Conservation (phyloP, 176 grass and related monocot species). For the Ampelocalamus luodianensis region DNA sequence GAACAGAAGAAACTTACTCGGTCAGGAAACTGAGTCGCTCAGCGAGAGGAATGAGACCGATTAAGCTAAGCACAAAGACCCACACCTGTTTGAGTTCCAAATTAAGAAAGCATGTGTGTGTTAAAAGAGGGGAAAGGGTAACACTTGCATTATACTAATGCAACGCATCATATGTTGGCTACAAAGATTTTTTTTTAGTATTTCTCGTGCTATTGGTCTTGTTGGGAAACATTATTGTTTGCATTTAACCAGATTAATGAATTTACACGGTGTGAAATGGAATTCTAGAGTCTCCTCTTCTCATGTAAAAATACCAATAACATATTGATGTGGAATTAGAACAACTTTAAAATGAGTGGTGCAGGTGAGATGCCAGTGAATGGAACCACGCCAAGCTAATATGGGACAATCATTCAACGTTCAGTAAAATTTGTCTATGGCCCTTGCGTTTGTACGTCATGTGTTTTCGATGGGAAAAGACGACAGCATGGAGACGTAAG, state of each 20-base stretch:
- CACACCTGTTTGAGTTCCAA: constrained; percentile 58
- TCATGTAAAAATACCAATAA: background rate
- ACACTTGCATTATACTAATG: background rate
- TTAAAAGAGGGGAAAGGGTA: constrained; percentile 4
- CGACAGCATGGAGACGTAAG: background rate
- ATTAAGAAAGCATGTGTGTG: background rate
- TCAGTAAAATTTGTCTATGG: background rate
- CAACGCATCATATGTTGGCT: background rate
- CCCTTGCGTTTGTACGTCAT: background rate
- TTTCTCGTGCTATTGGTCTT: background rate
- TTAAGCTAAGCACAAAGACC: constrained; percentile 84
- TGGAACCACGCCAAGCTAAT: background rate
- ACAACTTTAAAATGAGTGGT: background rate
- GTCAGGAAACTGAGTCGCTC: constrained; percentile 96
- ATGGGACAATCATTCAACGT: background rate
- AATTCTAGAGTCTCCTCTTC: background rate
- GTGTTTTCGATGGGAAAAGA: background rate
- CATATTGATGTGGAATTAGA: background rate
- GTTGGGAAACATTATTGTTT: background rate
- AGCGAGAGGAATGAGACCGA: constrained; percentile 83
- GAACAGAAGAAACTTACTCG: constrained; percentile 56
- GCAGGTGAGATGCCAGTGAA: background rate
- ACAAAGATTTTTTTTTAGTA: background rate
- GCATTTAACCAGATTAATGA: background rate
- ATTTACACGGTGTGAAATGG: background rate